Evolutionary conservation across 208 protist species (phyloP).

Genomic region (Trypanosoma avium): DNA sequence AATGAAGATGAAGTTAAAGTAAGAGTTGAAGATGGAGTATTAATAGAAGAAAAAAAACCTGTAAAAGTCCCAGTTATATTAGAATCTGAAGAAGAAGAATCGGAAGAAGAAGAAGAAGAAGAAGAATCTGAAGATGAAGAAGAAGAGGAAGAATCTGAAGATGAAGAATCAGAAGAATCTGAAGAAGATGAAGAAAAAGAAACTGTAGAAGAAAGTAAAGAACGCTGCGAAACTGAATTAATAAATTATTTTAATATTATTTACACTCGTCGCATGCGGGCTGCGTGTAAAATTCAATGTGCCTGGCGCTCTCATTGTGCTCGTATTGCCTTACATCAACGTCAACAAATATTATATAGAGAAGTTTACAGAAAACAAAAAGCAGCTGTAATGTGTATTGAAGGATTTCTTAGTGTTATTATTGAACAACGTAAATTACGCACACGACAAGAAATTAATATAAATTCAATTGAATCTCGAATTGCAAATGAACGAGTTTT

Average conservation of each 20-base stretch:
- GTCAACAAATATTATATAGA: conserved; percentile 64
- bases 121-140: conserved; percentile 19
- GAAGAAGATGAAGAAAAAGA: conserved; percentile 53
- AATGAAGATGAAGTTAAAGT: conserved; percentile 13
- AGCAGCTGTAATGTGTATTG: conserved; percentile 59
- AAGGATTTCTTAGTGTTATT: conserved; percentile 38
- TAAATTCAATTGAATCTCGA: conserved; percentile 12
- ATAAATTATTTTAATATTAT: conserved; percentile 42
- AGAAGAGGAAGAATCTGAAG: conserved; percentile 20
- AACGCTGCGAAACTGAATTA: conserved; percentile 61
- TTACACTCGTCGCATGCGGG: conserved; percentile 37
- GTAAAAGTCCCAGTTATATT: too few species aligned
- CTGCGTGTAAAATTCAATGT: conserved; percentile 56
- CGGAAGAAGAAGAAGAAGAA: conserved; percentile 12
- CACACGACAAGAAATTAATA: background rate
- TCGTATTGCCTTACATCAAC: conserved; percentile 35
- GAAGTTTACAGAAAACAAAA: conserved; percentile 64
- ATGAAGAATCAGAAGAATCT: conserved; percentile 19
- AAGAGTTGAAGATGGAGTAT: conserved; percentile 2
- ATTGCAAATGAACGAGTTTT: conserved; percentile 26
- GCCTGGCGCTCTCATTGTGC: conserved; percentile 63
- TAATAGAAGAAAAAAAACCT: too few species aligned
- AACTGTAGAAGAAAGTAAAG: conserved; percentile 56
- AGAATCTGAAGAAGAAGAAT: conserved; percentile 14
- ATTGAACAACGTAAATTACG: conserved; percentile 28